Conservation (phyloP, 371 early-diverging fungal genomes). For the Encephalitozoon romaleae region DNA sequence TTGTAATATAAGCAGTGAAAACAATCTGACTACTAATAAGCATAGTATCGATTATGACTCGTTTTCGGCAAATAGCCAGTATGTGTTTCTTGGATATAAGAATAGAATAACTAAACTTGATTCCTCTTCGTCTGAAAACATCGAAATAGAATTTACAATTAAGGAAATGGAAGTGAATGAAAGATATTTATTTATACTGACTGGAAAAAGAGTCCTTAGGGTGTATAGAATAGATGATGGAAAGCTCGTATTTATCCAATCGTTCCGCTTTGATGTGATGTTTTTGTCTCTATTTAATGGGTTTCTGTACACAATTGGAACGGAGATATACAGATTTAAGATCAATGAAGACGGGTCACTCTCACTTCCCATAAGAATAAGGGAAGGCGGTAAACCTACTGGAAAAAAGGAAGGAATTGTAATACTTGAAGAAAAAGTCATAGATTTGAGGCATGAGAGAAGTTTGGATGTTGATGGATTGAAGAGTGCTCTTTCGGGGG, state of each 20-base stretch:
- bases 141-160: background rate
- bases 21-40: background rate
- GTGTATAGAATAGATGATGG: background rate
- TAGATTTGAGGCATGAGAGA: background rate
- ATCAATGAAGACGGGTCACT: conserved; percentile 3
- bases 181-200: background rate
- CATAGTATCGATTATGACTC: background rate
- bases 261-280: background rate
- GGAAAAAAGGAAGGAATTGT: background rate
- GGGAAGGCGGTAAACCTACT: background rate
- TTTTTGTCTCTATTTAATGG: background rate
- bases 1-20: background rate
- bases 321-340: background rate
- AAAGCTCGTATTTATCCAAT: background rate
- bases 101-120: background rate
- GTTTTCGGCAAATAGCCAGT: background rate
- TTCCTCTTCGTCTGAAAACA: background rate
- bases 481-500: background rate
- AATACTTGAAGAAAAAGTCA: background rate
- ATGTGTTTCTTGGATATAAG: background rate
- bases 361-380: background rate
- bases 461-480: background rate
- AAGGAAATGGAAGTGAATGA: background rate
- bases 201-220: background rate
- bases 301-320: background rate